Conservation (phyloP, 139 green algal genomes). For the Diplosphaera chodatii region DNA sequence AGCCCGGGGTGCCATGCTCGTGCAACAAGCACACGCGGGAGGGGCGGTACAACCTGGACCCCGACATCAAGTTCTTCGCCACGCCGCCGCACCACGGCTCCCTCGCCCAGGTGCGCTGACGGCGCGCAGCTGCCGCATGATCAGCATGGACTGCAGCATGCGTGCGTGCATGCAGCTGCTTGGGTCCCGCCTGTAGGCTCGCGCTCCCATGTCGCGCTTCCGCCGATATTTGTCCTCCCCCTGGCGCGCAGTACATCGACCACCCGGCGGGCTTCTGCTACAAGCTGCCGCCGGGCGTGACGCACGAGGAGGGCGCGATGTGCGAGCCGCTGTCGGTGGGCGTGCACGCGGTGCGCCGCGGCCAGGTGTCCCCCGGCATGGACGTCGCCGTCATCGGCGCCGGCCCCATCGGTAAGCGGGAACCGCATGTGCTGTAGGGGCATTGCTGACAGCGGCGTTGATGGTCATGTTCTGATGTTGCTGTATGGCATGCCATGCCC, state of each 20-base stretch:
- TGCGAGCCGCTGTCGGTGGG: constrained; percentile 53
- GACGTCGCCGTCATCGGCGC: constrained; percentile 47
- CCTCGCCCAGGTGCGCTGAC: constrained; percentile 20
- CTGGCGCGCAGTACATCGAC: constrained; percentile 21
- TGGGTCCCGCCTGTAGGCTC: too few relatives aligned
- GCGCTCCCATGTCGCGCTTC: too few relatives aligned
- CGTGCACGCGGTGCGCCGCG: constrained; percentile 44
- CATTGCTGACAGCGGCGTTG: too few relatives aligned
- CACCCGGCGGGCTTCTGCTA: constrained; percentile 55
- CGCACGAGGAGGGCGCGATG: constrained; percentile 52
- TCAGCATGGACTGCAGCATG: too few relatives aligned
- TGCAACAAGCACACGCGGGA: constrained; percentile 20
- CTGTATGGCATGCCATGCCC: too few relatives aligned
- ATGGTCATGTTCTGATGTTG: too few relatives aligned
- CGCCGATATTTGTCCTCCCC: too few relatives aligned
- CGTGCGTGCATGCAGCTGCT: too few relatives aligned
- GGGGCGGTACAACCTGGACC: constrained; percentile 38
- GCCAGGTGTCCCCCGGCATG: constrained; percentile 26
- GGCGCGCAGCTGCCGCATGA: too few relatives aligned
- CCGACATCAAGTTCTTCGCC: constrained; percentile 34
- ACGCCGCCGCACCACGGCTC: constrained; percentile 36
- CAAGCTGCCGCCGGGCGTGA: constrained; percentile 34
- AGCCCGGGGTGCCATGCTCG: constrained; percentile 38
- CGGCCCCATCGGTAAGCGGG: constrained; percentile 49
- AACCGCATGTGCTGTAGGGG: too few relatives aligned